Evolutionary conservation across 805 yeast species (phyloP).

Genomic region (Candida bentonensis): DNA sequence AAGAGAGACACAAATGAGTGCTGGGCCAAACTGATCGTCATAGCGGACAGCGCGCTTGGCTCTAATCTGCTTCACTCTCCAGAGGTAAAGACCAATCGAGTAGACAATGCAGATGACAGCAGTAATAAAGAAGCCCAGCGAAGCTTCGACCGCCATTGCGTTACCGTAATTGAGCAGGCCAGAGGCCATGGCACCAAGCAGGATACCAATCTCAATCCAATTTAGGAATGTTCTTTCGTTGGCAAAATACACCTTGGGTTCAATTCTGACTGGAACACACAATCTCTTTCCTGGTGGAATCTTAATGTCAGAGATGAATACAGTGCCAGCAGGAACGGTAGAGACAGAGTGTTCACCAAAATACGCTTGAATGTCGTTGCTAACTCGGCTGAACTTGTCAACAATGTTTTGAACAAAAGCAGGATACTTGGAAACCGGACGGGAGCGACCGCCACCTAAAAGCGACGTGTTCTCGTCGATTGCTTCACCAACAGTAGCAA

Average conservation of each 20-base stretch:
- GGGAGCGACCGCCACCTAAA: conserved; percentile 6
- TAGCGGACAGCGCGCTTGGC: conserved; percentile 70
- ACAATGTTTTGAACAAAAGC: neutral
- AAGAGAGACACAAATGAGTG: conserved; percentile 60
- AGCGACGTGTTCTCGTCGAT: conserved; percentile 14
- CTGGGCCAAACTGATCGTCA: conserved; percentile 82
- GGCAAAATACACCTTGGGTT: conserved; percentile 98
- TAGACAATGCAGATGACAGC: conserved; percentile 63
- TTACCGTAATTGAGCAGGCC: conserved; percentile 78
- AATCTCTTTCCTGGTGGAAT: conserved; percentile 86
- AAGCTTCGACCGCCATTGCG: conserved; percentile 57
- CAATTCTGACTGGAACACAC: conserved; percentile 89
- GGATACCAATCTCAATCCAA: conserved; percentile 85
- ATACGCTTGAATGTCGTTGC: conserved; percentile 8
- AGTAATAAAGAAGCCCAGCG: conserved; percentile 73
- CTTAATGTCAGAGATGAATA: conserved; percentile 37
- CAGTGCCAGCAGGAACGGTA: conserved; percentile 52
- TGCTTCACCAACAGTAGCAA: conserved; percentile 2
- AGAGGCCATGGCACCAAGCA: conserved; percentile 80
- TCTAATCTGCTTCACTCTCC: conserved; percentile 75
- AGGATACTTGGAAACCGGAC: neutral
- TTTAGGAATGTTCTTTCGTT: conserved; percentile 89
- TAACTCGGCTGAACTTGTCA: neutral
- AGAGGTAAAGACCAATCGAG: conserved; percentile 58
- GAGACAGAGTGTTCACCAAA: conserved; percentile 34